A percentile compares a stretch with the other conserved stretches of the same genome.
Evolutionary conservation across 768 basidiomycete genomes (phyloP).

Genomic region (Rhodosporidiobolus sp.): DNA sequence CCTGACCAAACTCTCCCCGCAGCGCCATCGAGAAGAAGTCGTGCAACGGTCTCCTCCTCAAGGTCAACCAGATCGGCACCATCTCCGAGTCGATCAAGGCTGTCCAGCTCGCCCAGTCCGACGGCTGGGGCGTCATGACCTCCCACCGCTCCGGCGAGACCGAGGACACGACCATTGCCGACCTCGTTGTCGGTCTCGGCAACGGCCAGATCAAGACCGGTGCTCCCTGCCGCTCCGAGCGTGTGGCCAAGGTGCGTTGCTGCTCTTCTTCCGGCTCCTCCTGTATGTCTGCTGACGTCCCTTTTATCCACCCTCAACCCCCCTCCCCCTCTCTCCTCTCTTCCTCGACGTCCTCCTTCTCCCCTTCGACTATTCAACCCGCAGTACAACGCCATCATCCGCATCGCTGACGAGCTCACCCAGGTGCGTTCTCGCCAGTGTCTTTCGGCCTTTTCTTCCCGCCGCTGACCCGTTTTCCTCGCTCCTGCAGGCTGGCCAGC

Average conservation of each 20-base stretch:
- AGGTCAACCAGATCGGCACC: conserved; percentile 99
- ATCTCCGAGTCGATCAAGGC: conserved; percentile 95
- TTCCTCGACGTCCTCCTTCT: neutral
- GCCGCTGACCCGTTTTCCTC: too few species aligned
- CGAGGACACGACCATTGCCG: conserved; percentile 53
- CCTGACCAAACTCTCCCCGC: neutral
- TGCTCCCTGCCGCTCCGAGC: conserved; percentile 91
- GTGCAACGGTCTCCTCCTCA: conserved; percentile 96
- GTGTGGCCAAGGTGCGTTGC: conserved; percentile 68
- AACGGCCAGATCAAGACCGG: conserved; percentile 97
- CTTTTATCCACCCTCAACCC: too few species aligned
- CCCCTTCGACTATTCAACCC: neutral
- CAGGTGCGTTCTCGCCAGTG: too few species aligned
- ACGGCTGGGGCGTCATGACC: conserved; percentile 99
- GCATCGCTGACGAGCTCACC: conserved; percentile 79
- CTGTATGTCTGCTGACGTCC: neutral
- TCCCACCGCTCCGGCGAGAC: conserved; percentile 99
- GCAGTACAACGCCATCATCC: conserved; percentile 72
- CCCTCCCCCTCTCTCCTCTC: neutral
- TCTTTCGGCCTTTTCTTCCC: too few species aligned
- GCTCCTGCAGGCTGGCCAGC: neutral
- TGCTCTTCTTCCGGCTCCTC: neutral
- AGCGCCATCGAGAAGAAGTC: conserved; percentile 96
- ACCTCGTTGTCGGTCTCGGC: conserved; percentile 72
- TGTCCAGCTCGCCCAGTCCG: conserved; percentile 90